Percentiles rank a stretch among this genome's conserved stretches.
Evolutionary conservation across 73 alveolate genomes (phyloP).

Genomic region (Tetrahymena borealis): DNA sequence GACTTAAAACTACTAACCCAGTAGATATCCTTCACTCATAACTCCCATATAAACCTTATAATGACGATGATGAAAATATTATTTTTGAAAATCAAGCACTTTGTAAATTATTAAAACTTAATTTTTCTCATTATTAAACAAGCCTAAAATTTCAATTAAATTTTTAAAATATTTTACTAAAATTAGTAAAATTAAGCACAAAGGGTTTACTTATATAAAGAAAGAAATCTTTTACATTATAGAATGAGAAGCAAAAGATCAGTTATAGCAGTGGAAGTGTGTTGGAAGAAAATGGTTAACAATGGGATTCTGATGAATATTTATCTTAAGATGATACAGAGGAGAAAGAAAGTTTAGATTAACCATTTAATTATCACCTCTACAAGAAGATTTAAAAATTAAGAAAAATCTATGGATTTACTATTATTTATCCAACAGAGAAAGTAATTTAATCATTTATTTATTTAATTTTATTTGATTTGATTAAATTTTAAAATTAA

Average conservation of each 20-base stretch:
- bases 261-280: background rate
- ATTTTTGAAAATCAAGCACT: background rate
- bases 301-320: background rate
- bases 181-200: background rate
- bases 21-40: constrained; percentile 7
- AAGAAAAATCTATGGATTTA: background rate
- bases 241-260: background rate
- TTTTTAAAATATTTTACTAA: background rate
- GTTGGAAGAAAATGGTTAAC: background rate
- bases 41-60: background rate
- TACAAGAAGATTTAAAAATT: background rate
- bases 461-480: no score
- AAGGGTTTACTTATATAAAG: background rate
- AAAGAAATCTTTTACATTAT: background rate
- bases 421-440: background rate
- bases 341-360: background rate
- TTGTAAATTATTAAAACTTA: background rate
- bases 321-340: background rate
- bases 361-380: background rate
- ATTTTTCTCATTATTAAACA: no score
- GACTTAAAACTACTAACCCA: constrained; percentile 49
- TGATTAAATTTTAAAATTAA: no score
- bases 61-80: constrained; percentile 8
- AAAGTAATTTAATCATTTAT: background rate
- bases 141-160: no score